Evolutionary conservation across 2,329 filamentous ascomycete species (phyloP).

Genomic region (Fusarium sp.): DNA sequence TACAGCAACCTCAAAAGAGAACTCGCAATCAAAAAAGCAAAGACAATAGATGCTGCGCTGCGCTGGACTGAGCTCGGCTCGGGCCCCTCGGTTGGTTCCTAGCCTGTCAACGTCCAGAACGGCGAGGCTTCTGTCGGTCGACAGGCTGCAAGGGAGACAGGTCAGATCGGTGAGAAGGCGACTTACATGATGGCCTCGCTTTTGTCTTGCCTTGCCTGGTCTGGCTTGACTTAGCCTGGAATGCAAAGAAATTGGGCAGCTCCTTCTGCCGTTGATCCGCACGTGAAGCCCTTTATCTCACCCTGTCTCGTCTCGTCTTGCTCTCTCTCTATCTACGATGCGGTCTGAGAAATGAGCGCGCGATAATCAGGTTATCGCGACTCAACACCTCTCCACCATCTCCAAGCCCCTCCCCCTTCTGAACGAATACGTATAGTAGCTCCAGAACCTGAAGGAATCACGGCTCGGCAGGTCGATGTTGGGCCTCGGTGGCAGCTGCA

Average conservation of each 20-base stretch:
- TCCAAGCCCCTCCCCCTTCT: background rate
- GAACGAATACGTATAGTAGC: background rate
- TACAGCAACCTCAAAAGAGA: constrained; percentile 7
- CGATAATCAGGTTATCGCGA: constrained; percentile 27
- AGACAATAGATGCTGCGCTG: constrained; percentile 2
- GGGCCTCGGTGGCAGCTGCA: constrained; percentile 2
- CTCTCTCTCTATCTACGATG: constrained; percentile 7
- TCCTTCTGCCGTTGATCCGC: constrained; percentile 14
- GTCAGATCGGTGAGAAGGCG: constrained; percentile 6
- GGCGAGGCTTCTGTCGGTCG: constrained; percentile 15
- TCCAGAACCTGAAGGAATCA: background rate
- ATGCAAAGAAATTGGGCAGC: constrained; percentile 30
- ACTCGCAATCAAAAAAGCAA: constrained; percentile 22
- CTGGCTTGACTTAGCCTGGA: constrained; percentile 12
- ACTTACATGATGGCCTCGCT: constrained; percentile 22
- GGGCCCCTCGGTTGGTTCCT: constrained; percentile 28
- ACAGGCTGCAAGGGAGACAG: constrained; percentile 31
- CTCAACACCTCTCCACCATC: constrained; percentile 25
- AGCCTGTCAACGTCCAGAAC: constrained; percentile 4
- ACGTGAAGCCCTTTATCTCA: constrained; percentile 29
- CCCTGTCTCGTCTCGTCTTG: constrained; percentile 22
- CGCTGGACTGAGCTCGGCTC: constrained; percentile 11
- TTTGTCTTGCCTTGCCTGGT: constrained; percentile 5
- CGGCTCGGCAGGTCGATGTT: background rate
- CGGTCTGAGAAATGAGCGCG: constrained; percentile 28